Evolutionary conservation across 2,329 filamentous ascomycete genomes (phyloP).

Genomic region (Byssothecium circinans): DNA sequence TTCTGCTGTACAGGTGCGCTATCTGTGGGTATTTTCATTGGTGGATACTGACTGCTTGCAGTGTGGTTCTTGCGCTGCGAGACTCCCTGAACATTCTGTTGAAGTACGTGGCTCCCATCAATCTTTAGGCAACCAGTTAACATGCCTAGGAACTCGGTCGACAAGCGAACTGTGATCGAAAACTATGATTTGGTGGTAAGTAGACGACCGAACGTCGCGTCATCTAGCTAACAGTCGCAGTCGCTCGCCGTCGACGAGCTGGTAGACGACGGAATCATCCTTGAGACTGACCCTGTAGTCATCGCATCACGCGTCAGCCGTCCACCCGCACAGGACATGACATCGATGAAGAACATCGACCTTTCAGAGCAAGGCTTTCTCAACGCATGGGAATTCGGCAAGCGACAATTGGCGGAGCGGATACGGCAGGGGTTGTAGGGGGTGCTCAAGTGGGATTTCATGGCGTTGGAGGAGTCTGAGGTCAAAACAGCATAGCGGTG

Average conservation of each 20-base stretch:
- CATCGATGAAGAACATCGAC: constrained; percentile 88
- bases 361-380: constrained; percentile 93
- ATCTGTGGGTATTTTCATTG: neutral
- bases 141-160: constrained; percentile 76
- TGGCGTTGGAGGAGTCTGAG: constrained; percentile 37
- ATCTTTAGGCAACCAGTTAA: constrained; percentile 6
- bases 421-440: constrained; percentile 69
- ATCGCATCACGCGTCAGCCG: constrained; percentile 90
- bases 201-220: neutral
- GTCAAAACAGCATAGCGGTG: constrained; percentile 22
- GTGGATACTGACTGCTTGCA: constrained; percentile 21
- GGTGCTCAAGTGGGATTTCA: constrained; percentile 14
- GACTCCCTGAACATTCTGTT: constrained; percentile 89
- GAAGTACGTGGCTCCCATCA: constrained; percentile 66
- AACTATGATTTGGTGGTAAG: constrained; percentile 87
- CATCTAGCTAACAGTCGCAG: constrained; percentile 71
- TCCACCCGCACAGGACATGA: constrained; percentile 85
- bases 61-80: constrained; percentile 85
- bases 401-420: constrained; percentile 87
- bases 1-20: constrained; percentile 75
- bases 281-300: constrained; percentile 95
- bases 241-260: constrained; percentile 88
- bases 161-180: constrained; percentile 96
- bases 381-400: constrained; percentile 91
- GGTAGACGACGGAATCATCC: constrained; percentile 73